Percentiles rank a stretch among this genome's conserved stretches.
Evolutionary conservation across 2,329 filamentous ascomycete species (phyloP).

Genomic region (Fusarium denticulatum): DNA sequence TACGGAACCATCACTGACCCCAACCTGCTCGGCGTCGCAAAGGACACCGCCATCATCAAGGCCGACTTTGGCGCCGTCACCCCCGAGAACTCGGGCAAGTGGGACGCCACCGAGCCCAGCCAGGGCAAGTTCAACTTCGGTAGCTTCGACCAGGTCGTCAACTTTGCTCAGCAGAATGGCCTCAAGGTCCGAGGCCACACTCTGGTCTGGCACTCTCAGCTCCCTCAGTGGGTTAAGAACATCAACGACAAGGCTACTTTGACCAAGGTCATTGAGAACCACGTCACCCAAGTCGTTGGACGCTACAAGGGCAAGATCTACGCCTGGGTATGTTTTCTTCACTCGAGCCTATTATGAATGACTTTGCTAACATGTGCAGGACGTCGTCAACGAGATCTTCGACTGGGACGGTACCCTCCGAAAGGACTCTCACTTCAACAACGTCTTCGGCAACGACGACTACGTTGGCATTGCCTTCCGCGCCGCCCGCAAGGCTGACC

Average conservation of each 20-base stretch:
- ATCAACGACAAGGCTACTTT: slow-evolving; percentile 64
- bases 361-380: slow-evolving; percentile 49
- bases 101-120: slow-evolving; percentile 57
- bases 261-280: slow-evolving; percentile 65
- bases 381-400: slow-evolving; percentile 74
- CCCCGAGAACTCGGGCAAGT: slow-evolving; percentile 77
- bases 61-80: slow-evolving; percentile 72
- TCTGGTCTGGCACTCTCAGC: slow-evolving; percentile 71
- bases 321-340: slow-evolving; percentile 3
- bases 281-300: slow-evolving; percentile 66
- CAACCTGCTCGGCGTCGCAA: slow-evolving; percentile 54
- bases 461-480: slow-evolving; percentile 77
- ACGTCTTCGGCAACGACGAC: slow-evolving; percentile 75
- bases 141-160: slow-evolving; percentile 67
- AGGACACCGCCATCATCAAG: slow-evolving; percentile 61
- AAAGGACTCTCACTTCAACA: slow-evolving; percentile 67
- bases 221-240: slow-evolving; percentile 68
- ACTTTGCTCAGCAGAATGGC: slow-evolving; percentile 66
- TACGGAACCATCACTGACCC: slow-evolving; percentile 68
- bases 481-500: slow-evolving; percentile 73
- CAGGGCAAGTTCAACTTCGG: slow-evolving; percentile 65
- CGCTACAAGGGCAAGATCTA: slow-evolving; percentile 71
- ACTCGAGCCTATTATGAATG: no score
- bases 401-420: slow-evolving; percentile 69
- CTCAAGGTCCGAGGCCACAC: slow-evolving; percentile 70